Evolutionary conservation across 495 filamentous ascomycete species (phyloP).

Genomic region (Tuber melanosporum): DNA sequence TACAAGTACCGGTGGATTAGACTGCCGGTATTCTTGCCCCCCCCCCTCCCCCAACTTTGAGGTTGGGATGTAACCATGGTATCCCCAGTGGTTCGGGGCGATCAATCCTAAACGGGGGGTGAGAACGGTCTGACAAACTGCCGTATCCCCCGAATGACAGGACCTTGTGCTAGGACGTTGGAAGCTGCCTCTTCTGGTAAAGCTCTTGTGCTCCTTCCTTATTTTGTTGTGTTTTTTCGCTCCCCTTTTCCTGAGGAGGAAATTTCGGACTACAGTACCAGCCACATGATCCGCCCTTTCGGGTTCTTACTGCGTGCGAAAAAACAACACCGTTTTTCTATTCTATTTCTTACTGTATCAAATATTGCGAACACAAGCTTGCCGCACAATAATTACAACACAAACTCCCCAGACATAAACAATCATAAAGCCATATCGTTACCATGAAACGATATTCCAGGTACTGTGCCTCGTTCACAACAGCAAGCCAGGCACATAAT

Average conservation of each 20-base stretch:
- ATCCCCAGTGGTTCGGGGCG: too few relatives aligned
- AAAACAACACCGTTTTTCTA: neutral
- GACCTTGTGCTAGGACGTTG: neutral
- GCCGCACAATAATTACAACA: neutral
- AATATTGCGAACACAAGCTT: neutral
- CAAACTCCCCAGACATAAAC: neutral
- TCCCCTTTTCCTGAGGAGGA: neutral
- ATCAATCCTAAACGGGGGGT: neutral
- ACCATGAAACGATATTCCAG: neutral
- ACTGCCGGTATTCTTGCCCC: too few relatives aligned
- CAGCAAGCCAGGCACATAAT: neutral
- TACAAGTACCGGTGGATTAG: too few relatives aligned
- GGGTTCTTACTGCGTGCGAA: neutral
- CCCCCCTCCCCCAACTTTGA: too few relatives aligned
- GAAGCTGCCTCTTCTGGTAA: neutral
- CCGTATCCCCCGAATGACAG: neutral
- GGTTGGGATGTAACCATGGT: too few relatives aligned
- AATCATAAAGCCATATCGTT: neutral
- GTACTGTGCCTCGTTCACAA: neutral
- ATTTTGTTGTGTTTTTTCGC: neutral
- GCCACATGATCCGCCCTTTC: neutral
- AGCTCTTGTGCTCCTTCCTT: neutral
- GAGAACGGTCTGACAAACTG: neutral
- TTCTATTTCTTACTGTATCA: neutral
- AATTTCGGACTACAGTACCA: neutral